Evolutionary conservation across 2,329 filamentous ascomycete species (phyloP), one percentile per base, ranked within the genome.

Genomic region (Aspergillus clavatus): DNA sequence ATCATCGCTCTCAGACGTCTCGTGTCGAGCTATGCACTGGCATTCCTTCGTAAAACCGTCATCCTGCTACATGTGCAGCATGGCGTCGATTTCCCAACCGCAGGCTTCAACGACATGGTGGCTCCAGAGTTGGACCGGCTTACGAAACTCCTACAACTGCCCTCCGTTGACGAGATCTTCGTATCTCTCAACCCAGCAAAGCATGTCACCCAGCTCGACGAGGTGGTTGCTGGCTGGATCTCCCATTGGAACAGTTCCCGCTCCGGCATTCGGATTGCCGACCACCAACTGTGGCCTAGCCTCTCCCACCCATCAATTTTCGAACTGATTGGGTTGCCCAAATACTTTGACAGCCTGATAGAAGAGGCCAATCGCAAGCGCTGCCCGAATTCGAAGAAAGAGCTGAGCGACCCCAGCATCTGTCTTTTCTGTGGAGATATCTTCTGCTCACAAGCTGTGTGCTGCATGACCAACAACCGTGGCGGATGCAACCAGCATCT

Each of bases 391-490:
- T 95, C 89, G 1, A 89, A 89, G 53, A 94, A 93, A 64, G 91
- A 96, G 56, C 73, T 98, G 40, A 85, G 84, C 2, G 94, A 98
- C 66, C 89, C 93, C 0, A 87, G 86, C 53, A 81, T 98, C 28
- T 98, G 93, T 62, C 78, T 98, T 29, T 89, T 96, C 71, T 98
- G 93, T 62, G 91, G 93, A 26, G 89, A 90, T n/a, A 88, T 98
- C 31, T 91, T 96, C 68, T 98, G 93, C 69, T 89, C 86, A 7
- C 93, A 98, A 72, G 89, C 86, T 37, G 85, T 90, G 38, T 98
- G 93, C 71, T 98, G 93, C 65, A 81, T 87, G 61, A 58, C 63
- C 23, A 83, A 82, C 48, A 80, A 77, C 52, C 79, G 88, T 48
- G 90, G 90, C 37, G 90, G 94, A 24, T 91, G 87, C 53, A 90